Percentiles rank a stretch among this genome's conserved stretches.
Evolutionary conservation across 2,329 filamentous ascomycete species (phyloP).

Genomic region (Penicillium thymicola): DNA sequence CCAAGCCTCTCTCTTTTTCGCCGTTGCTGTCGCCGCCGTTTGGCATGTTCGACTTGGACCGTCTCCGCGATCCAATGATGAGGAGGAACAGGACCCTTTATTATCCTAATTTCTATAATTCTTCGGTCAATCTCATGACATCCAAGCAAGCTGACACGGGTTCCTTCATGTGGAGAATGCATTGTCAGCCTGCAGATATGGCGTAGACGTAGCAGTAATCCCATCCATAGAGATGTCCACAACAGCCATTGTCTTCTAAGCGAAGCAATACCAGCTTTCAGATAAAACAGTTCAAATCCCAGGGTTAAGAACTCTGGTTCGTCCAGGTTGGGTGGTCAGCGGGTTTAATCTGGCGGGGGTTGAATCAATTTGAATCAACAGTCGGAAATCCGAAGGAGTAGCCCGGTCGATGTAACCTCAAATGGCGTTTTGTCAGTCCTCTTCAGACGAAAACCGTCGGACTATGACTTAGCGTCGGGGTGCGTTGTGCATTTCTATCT

Average conservation of each 20-base stretch:
- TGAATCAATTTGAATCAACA: constrained; percentile 2
- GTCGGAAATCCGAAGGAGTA: constrained; percentile 18
- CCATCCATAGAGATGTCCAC: neutral
- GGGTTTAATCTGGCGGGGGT: constrained; percentile 13
- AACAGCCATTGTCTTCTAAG: neutral
- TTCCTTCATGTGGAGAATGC: neutral
- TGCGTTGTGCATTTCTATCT: neutral
- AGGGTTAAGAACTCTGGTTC: neutral
- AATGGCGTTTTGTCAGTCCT: neutral
- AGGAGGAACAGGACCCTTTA: constrained; percentile 13
- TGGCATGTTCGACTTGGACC: constrained; percentile 11
- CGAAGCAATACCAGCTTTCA: neutral
- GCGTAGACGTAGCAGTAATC: neutral
- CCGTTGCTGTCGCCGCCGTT: constrained; percentile 13
- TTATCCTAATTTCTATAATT: constrained; percentile 1
- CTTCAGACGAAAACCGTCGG: constrained; percentile 9
- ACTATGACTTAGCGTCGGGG: neutral
- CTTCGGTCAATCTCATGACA: neutral
- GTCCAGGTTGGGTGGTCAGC: constrained; percentile 12
- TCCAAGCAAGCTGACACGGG: neutral
- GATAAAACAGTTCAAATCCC: neutral
- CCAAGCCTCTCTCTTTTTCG: constrained; percentile 20
- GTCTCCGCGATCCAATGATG: neutral
- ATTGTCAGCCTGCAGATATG: neutral
- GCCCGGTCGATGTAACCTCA: constrained; percentile 19